These are phyloP conservation scores for Claviceps sp. DNA, from an alignment of 2,329 filamentous ascomycete genomes.

Conservation along the genomic window DNA sequence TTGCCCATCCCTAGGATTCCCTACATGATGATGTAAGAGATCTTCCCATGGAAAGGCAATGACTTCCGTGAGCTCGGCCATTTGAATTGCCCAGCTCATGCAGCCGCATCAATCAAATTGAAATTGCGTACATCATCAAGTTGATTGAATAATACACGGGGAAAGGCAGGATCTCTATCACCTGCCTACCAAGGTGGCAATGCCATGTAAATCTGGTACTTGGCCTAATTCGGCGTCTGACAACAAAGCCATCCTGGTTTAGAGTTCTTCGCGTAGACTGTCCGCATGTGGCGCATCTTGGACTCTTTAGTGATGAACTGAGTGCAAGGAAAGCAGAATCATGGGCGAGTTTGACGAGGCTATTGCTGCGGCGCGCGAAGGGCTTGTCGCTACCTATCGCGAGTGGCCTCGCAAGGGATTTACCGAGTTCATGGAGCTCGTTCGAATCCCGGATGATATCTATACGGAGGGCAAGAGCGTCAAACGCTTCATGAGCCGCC, in stretches of 20 bases:
- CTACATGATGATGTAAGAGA: not conserved
- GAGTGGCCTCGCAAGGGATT: constrained; percentile 14
- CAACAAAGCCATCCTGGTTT: not conserved
- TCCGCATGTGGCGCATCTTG: not conserved
- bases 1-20: no score
- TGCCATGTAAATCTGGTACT: not conserved
- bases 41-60: not conserved
- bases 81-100: not conserved
- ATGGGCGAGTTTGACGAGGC: constrained; percentile 4
- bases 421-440: constrained; percentile 17
- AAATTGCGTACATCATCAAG: not conserved
- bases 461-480: not conserved
- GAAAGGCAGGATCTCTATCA: not conserved
- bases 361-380: not conserved
- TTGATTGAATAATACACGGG: not conserved
- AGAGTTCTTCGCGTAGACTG: not conserved
- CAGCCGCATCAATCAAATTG: not conserved
- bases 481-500: constrained; percentile 18
- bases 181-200: not conserved
- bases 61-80: not conserved
- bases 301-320: not conserved
- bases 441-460: constrained; percentile 10
- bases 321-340: not conserved
- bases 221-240: not conserved
- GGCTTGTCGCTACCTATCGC: not conserved